Percentiles rank a stretch among this genome's conserved stretches.
phyloP scores from a whole-genome alignment of 805 yeast species.

The Teunomyces aglyptinius region DNA sequence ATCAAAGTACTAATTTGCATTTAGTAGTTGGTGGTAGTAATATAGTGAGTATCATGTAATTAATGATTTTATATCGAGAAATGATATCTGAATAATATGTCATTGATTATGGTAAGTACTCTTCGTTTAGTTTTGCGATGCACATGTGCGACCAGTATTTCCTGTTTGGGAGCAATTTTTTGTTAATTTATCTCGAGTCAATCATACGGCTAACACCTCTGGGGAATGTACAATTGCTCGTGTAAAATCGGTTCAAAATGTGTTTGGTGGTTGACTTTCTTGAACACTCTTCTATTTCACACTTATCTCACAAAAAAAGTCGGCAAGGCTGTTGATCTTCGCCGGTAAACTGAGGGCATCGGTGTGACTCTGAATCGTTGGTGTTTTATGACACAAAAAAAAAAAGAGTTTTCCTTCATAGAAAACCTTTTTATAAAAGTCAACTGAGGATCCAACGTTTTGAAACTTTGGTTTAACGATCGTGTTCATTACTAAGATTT shows the following conservation, averaged over 20 bases:
- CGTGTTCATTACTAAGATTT: conserved; percentile 24
- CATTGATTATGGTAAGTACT: too few species aligned
- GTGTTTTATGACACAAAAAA: background rate
- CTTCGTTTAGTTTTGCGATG: background rate
- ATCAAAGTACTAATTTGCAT: too few species aligned
- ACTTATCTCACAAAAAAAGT: background rate
- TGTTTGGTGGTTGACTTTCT: background rate
- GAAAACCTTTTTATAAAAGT: background rate
- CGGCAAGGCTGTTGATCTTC: background rate
- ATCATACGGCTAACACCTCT: background rate
- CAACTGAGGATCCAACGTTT: background rate
- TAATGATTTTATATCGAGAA: too few species aligned
- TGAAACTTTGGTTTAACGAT: conserved; percentile 24
- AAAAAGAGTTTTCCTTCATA: conserved; percentile 7
- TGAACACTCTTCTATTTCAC: background rate
- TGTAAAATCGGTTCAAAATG: background rate
- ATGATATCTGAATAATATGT: too few species aligned
- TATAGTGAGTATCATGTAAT: too few species aligned
- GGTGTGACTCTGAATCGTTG: background rate
- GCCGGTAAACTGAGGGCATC: background rate
- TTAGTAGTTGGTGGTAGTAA: too few species aligned
- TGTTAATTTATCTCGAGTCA: background rate
- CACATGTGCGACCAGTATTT: background rate
- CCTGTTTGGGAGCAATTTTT: background rate
- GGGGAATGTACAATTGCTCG: too few species aligned